These are phyloP conservation scores for Epicoccum sorghinum DNA, from an alignment of 2,329 filamentous ascomycete species.

Conservation along the genomic window DNA sequence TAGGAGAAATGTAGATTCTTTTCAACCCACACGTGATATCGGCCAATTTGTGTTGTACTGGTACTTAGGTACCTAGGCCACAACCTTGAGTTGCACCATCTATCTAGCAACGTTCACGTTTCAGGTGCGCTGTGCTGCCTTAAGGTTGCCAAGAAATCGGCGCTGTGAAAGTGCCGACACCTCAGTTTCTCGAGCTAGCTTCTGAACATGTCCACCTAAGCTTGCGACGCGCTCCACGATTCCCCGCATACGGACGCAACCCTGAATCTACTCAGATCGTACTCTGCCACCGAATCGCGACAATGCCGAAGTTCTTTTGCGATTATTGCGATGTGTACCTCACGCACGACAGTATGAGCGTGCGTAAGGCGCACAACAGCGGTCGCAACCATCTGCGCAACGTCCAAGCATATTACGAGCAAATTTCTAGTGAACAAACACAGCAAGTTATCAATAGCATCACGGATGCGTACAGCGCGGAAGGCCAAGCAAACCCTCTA, in stretches of 20 bases:
- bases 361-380: conserved; percentile 97
- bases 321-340: conserved; percentile 99
- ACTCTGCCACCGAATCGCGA: background rate
- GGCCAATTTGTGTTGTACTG: no score
- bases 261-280: background rate
- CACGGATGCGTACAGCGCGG: conserved; percentile 91
- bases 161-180: conserved; percentile 17
- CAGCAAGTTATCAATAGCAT: conserved; percentile 99
- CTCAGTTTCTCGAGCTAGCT: conserved; percentile 23
- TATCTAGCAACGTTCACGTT: background rate
- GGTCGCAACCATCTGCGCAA: conserved; percentile 97
- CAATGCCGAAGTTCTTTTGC: conserved; percentile 53
- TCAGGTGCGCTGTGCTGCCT: conserved; percentile 4
- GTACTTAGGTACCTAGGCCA: no score
- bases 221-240: conserved; percentile 25
- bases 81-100: no score
- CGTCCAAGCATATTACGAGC: conserved; percentile 98
- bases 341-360: conserved; percentile 99
- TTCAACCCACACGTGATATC: background rate
- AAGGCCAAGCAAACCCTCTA: conserved; percentile 91
- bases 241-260: background rate
- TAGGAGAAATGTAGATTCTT: background rate
- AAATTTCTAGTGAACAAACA: conserved; percentile 98
- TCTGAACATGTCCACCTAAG: conserved; percentile 14
- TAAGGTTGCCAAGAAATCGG: conserved; percentile 29